Evolutionary conservation across 768 basidiomycete genomes (phyloP).

Genomic region (Tremella fuciformis): DNA sequence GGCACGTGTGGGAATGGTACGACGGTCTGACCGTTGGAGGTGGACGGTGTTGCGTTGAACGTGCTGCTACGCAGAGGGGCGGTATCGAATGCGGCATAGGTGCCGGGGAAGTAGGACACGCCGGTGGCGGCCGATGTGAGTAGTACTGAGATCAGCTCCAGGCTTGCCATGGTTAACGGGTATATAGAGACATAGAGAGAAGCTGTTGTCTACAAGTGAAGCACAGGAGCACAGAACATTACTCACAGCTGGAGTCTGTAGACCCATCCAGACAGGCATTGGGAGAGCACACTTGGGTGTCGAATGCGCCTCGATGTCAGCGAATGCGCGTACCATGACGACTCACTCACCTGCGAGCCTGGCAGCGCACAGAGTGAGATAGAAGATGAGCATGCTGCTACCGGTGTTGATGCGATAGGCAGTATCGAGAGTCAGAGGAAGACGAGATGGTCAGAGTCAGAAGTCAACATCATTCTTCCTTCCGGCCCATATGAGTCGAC

Average conservation of each 20-base stretch:
- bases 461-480: not conserved
- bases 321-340: not conserved
- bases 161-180: not conserved
- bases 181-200: not conserved
- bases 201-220: not conserved
- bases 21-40: not conserved
- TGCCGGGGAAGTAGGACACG: slow-evolving; percentile 12
- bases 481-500: not conserved
- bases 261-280: slow-evolving; percentile 2
- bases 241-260: slow-evolving; percentile 1
- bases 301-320: not conserved
- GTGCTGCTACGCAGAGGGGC: not conserved
- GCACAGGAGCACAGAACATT: no score
- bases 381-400: not conserved
- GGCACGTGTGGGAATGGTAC: slow-evolving; percentile 25
- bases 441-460: not conserved
- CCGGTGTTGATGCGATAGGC: not conserved
- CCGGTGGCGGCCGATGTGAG: not conserved
- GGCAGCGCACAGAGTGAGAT: not conserved
- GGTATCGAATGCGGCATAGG: slow-evolving; percentile 8
- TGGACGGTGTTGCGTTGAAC: slow-evolving; percentile 17
- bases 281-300: slow-evolving; percentile 9
- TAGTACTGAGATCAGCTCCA: slow-evolving; percentile 9
- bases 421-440: slow-evolving; percentile 1
- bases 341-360: not conserved